Conservation (phyloP, 148 eudicot species). For the Fallopia convolvulus region DNA sequence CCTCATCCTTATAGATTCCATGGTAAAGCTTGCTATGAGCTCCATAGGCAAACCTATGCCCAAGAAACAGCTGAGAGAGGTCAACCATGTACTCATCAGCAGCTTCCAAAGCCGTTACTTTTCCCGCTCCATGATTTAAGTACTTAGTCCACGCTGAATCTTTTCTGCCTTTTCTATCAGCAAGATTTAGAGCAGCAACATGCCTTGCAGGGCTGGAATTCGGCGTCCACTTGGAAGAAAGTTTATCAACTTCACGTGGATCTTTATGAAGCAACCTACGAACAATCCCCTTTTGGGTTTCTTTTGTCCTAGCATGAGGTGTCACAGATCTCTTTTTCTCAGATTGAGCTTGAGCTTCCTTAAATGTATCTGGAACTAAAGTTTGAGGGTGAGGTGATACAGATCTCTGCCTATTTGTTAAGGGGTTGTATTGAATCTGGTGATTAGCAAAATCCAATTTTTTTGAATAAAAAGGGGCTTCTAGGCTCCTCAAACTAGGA, state of each 20-base stretch:
- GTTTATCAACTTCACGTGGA: slow-evolving; percentile 19
- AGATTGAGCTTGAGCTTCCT: slow-evolving; percentile 70
- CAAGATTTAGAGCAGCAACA: slow-evolving; percentile 34
- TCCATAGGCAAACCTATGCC: slow-evolving; percentile 60
- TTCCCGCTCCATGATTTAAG: slow-evolving; percentile 46
- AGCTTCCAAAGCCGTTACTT: slow-evolving; percentile 37
- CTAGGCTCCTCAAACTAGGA: neutral
- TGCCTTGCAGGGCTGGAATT: slow-evolving; percentile 47
- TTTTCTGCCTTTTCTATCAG: slow-evolving; percentile 39
- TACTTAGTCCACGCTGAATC: slow-evolving; percentile 46
- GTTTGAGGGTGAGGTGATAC: slow-evolving; percentile 56
- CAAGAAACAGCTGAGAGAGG: slow-evolving; percentile 53
- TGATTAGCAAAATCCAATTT: slow-evolving; percentile 24
- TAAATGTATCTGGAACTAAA: slow-evolving; percentile 52
- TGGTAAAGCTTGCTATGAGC: slow-evolving; percentile 62
- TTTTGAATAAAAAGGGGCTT: slow-evolving; percentile 11
- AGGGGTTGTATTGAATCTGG: slow-evolving; percentile 31
- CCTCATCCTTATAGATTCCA: slow-evolving; percentile 54
- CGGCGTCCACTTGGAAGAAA: slow-evolving; percentile 17
- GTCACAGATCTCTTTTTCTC: slow-evolving; percentile 61
- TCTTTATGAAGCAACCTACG: slow-evolving; percentile 28
- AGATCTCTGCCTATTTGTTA: slow-evolving; percentile 52
- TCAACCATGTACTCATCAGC: slow-evolving; percentile 43
- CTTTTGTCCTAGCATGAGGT: slow-evolving; percentile 50
- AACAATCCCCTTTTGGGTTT: slow-evolving; percentile 33